These are phyloP conservation scores for Eutypa lata DNA, from an alignment of 2,329 filamentous ascomycete genomes.

Conservation along the genomic window DNA sequence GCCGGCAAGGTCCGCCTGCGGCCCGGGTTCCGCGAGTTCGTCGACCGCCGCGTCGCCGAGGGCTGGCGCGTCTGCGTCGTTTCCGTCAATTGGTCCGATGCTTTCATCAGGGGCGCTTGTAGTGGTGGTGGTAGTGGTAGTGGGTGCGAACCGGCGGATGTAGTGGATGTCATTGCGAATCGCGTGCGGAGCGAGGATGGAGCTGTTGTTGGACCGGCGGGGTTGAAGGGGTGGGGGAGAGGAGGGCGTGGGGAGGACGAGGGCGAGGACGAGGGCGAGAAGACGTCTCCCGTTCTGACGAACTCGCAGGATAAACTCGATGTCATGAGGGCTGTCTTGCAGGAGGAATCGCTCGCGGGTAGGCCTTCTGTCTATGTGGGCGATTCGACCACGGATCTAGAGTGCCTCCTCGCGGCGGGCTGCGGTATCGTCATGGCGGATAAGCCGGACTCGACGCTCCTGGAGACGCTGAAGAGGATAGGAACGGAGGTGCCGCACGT, in stretches of 20 bases:
- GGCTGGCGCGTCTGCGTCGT: constrained; percentile 42
- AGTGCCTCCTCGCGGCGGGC: constrained; percentile 43
- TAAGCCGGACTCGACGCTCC: constrained; percentile 25
- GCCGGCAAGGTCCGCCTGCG: constrained; percentile 33
- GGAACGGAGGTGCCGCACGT: constrained; percentile 28
- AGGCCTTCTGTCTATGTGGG: constrained; percentile 50
- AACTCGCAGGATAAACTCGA: constrained; percentile 46
- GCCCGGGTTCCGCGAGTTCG: constrained; percentile 37
- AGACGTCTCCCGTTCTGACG: constrained; percentile 27
- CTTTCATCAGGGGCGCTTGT: constrained; percentile 45
- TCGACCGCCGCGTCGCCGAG: constrained; percentile 11
- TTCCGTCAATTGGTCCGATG: constrained; percentile 50
- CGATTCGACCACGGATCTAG: constrained; percentile 55
- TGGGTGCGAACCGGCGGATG: constrained; percentile 10
- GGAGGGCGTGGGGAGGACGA: background rate
- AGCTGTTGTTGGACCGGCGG: constrained; percentile 36
- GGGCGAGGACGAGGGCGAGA: constrained; percentile 5
- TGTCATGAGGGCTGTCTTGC: constrained; percentile 32
- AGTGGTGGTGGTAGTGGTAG: constrained; percentile 12
- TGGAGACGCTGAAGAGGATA: constrained; percentile 27
- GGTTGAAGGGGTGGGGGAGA: background rate
- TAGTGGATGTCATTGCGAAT: constrained; percentile 42
- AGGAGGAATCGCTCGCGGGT: constrained; percentile 11
- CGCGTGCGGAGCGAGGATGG: constrained; percentile 34
- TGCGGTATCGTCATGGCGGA: constrained; percentile 46